These are phyloP conservation scores for Nyssa sinensis DNA, from an alignment of 148 eudicot species.

Conservation along the genomic window DNA sequence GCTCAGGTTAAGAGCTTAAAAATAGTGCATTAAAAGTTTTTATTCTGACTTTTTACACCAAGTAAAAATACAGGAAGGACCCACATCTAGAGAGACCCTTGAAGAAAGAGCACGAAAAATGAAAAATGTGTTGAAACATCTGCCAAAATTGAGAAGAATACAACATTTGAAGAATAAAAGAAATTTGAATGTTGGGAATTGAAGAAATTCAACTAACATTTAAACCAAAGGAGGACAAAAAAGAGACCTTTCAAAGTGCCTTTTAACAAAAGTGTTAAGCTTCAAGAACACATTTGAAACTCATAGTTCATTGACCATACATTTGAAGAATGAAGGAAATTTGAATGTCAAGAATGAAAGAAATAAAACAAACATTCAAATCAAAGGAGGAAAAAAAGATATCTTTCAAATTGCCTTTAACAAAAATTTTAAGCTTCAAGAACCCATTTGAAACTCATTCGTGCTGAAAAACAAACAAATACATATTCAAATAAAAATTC, in stretches of 20 bases:
- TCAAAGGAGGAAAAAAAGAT: too few relatives aligned
- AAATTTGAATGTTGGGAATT: too few relatives aligned
- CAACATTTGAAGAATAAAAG: not conserved
- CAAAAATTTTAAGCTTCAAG: not conserved
- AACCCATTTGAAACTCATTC: not conserved
- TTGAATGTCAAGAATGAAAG: too few relatives aligned
- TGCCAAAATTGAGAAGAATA: not conserved
- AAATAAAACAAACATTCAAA: too few relatives aligned
- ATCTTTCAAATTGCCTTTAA: too few relatives aligned
- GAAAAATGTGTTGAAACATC: not conserved
- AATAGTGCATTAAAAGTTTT: not conserved
- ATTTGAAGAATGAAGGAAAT: not conserved
- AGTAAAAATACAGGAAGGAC: too few relatives aligned
- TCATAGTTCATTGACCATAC: too few relatives aligned
- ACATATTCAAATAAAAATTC: too few relatives aligned
- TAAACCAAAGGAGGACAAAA: not conserved
- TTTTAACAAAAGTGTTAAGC: not conserved
- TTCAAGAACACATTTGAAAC: not conserved
- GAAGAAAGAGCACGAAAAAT: not conserved
- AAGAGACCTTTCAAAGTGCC: not conserved
- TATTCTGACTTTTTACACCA: not conserved
- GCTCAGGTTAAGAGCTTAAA: not conserved
- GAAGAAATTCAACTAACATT: not conserved
- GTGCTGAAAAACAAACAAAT: not conserved
- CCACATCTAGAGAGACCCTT: not conserved